Conservation (phyloP, 2,329 filamentous ascomycete species). For the Bipolaris sorokiniana region DNA sequence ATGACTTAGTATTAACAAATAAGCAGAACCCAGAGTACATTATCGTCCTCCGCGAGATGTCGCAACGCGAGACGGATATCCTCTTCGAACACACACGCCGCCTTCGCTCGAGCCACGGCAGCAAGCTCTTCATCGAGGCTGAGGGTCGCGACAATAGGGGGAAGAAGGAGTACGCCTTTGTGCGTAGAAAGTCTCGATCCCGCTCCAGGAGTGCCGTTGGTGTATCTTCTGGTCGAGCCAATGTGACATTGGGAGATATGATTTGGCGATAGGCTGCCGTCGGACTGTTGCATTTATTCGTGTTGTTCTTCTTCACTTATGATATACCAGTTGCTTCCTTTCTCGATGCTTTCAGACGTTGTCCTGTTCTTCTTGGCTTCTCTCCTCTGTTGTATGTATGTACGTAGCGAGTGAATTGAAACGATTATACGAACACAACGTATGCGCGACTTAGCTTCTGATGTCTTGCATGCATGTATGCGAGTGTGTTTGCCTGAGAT, state of each 20-base stretch:
- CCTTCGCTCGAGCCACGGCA: constrained; percentile 43
- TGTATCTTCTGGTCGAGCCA: constrained; percentile 33
- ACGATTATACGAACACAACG: not conserved
- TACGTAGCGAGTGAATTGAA: not conserved
- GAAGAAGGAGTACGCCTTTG: constrained; percentile 55
- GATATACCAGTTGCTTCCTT: constrained; percentile 11
- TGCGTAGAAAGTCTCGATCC: constrained; percentile 44
- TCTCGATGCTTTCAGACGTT: not conserved
- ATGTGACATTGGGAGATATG: constrained; percentile 44
- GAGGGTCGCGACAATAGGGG: constrained; percentile 44
- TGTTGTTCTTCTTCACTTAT: not conserved
- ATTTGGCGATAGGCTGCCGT: constrained; percentile 28
- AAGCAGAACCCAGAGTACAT: constrained; percentile 53
- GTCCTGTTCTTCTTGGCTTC: not conserved
- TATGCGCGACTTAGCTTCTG: not conserved
- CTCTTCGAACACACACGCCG: constrained; percentile 59
- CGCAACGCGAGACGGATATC: constrained; percentile 55
- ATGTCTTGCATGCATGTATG: not conserved
- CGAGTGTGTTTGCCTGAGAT: not conserved
- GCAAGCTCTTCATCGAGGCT: constrained; percentile 52
- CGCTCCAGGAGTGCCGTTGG: constrained; percentile 41
- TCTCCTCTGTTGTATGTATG: not conserved
- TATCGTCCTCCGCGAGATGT: constrained; percentile 58
- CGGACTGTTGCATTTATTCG: not conserved
- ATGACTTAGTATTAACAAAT: constrained; percentile 8